phyloP scores from a whole-genome alignment of 2,329 filamentous ascomycete species.

The Fusarium sp. region DNA sequence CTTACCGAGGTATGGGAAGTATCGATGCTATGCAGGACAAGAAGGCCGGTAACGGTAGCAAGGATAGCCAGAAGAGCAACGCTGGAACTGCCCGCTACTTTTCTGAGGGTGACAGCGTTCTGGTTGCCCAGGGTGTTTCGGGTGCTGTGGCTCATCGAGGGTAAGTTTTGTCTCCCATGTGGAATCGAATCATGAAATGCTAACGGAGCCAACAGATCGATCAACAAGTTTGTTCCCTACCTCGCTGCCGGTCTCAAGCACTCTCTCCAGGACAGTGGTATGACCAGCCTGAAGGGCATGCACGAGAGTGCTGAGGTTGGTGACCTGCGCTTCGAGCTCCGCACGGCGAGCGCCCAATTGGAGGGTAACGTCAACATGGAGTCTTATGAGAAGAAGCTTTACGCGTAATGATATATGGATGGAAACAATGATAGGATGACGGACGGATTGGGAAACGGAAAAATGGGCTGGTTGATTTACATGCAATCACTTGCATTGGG shows the following conservation, averaged over 20 bases:
- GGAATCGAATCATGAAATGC: conserved; percentile 23
- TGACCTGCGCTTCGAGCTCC: conserved; percentile 89
- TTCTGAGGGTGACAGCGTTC: conserved; percentile 92
- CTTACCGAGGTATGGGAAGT: conserved; percentile 98
- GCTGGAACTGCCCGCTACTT: conserved; percentile 98
- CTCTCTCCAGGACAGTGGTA: conserved; percentile 94
- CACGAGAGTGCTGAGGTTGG: conserved; percentile 81
- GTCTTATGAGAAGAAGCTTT: conserved; percentile 99
- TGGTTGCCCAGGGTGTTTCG: conserved; percentile 96
- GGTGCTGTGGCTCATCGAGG: conserved; percentile 85
- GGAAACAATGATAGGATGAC: conserved; percentile 34
- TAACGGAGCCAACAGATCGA: conserved; percentile 67
- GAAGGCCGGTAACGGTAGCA: conserved; percentile 83
- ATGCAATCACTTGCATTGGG: conserved; percentile 40
- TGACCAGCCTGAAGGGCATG: conserved; percentile 81
- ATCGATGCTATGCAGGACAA: conserved; percentile 99
- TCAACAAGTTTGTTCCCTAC: conserved; percentile 97
- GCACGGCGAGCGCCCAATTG: conserved; percentile 92
- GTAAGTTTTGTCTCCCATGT: conserved; percentile 51
- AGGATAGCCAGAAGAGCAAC: conserved; percentile 83
- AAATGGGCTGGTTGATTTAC: conserved; percentile 30
- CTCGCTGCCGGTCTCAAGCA: conserved; percentile 96
- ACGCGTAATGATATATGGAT: conserved; percentile 71
- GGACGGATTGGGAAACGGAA: conserved; percentile 31
- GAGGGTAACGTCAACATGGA: conserved; percentile 99